These are phyloP conservation scores for Aspergillus amoenus DNA, from an alignment of 2,329 filamentous ascomycete species.

Conservation along the genomic window DNA sequence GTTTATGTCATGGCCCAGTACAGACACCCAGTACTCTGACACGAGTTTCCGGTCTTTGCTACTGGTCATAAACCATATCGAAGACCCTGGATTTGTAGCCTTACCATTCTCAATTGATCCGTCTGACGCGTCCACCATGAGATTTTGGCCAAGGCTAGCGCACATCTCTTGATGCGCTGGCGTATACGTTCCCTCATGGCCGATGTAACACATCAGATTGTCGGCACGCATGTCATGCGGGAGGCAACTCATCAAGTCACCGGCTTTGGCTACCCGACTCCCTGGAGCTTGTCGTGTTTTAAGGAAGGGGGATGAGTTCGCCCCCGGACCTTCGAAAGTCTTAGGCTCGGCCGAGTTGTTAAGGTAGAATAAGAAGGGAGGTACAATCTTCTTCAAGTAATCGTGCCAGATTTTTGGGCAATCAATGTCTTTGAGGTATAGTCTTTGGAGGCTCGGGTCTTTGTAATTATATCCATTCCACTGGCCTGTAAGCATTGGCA, in stretches of 20 bases:
- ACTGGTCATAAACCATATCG: constrained; percentile 99
- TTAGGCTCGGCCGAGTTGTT: constrained; percentile 68
- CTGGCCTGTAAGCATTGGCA: constrained; percentile 80
- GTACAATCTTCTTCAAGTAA: constrained; percentile 73
- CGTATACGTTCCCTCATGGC: constrained; percentile 95
- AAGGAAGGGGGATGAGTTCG: constrained; percentile 45
- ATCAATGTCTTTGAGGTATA: constrained; percentile 97
- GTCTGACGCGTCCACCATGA: constrained; percentile 90
- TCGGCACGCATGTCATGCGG: constrained; percentile 84
- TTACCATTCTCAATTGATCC: constrained; percentile 67
- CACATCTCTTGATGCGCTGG: constrained; percentile 98
- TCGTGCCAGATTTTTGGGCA: constrained; percentile 85
- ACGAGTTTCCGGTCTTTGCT: constrained; percentile 87
- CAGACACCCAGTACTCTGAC: constrained; percentile 89
- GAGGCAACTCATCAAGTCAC: constrained; percentile 92
- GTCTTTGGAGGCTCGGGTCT: constrained; percentile 75
- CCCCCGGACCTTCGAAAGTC: constrained; percentile 55
- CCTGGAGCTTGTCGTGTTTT: constrained; percentile 47
- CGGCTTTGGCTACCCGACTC: constrained; percentile 67
- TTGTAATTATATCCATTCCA: constrained; percentile 74
- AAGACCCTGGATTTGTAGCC: constrained; percentile 73
- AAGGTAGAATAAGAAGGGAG: constrained; percentile 81
- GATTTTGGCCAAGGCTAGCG: constrained; percentile 90
- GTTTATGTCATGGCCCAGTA: constrained; percentile 92
- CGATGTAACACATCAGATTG: constrained; percentile 98